These are phyloP conservation scores for Pseudogymnoascus sp. DNA, from an alignment of 2,329 filamentous ascomycete species.

Conservation along the genomic window DNA sequence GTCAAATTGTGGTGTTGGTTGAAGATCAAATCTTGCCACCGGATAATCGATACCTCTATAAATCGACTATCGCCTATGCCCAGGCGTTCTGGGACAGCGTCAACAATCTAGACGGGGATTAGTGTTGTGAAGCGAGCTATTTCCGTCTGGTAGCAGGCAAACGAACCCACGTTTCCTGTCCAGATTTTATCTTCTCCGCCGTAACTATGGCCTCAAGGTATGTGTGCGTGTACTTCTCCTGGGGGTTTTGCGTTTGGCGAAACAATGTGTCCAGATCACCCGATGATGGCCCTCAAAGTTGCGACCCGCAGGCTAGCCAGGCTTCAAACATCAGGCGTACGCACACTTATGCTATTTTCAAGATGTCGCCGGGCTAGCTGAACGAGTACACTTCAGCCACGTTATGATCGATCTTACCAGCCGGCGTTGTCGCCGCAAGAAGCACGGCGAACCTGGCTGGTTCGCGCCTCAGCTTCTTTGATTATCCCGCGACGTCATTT, in stretches of 20 bases:
- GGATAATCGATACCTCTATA: neutral
- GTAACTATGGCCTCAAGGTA: constrained; percentile 3
- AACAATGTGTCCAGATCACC: neutral
- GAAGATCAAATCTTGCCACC: neutral
- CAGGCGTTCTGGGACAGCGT: neutral
- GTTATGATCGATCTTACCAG: neutral
- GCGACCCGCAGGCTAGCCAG: neutral
- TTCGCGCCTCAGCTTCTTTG: neutral
- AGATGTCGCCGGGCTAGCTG: neutral
- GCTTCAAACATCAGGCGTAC: neutral
- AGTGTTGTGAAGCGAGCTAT: neutral
- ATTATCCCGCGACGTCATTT: neutral
- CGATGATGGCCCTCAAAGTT: neutral
- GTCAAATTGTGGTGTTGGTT: neutral
- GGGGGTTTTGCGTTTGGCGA: neutral
- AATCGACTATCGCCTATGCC: neutral
- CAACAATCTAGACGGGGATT: constrained; percentile 5
- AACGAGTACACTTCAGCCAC: neutral
- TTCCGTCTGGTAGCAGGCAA: constrained; percentile 20
- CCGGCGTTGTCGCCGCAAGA: neutral
- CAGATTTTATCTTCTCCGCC: constrained; percentile 8
- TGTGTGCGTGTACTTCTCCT: neutral
- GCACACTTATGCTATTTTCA: neutral
- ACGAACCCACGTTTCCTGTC: neutral
- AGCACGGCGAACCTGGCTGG: neutral